A percentile compares a stretch with the other conserved stretches of the same genome.
phyloP scores from a whole-genome alignment of 2,329 filamentous ascomycete species.

The Leptographium wingfieldii region DNA sequence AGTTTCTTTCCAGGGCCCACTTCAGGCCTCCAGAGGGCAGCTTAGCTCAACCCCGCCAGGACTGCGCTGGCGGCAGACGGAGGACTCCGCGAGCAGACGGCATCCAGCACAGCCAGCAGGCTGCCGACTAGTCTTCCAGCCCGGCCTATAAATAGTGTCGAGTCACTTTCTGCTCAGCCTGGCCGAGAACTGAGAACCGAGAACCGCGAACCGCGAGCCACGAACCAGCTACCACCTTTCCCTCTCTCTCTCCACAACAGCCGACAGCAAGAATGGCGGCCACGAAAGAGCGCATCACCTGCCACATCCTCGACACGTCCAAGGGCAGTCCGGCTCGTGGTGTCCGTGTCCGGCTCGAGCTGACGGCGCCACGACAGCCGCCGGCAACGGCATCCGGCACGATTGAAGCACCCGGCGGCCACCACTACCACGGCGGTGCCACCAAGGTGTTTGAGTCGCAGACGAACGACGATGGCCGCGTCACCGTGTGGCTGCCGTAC shows the following conservation, averaged over 20 bases:
- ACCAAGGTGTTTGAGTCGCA: conserved; percentile 47
- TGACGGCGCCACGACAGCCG: conserved; percentile 17
- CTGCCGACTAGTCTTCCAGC: not conserved
- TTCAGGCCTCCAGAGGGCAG: not conserved
- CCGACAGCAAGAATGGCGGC: not conserved
- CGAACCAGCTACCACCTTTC: not conserved
- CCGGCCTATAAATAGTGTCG: not conserved
- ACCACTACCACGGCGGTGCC: conserved; percentile 20
- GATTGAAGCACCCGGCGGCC: conserved; percentile 8
- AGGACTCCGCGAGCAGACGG: not conserved
- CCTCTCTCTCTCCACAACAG: not conserved
- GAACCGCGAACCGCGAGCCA: too few species aligned
- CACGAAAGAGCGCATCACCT: conserved; percentile 61
- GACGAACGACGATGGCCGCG: conserved; percentile 66
- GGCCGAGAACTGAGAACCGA: too few species aligned
- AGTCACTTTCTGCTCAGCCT: too few species aligned
- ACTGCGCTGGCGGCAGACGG: not conserved
- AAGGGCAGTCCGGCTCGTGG: conserved; percentile 53
- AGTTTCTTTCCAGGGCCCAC: not conserved
- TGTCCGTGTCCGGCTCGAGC: conserved; percentile 54
- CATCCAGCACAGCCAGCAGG: not conserved
- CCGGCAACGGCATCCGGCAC: conserved; percentile 16
- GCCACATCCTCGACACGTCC: conserved; percentile 77
- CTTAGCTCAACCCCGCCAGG: not conserved
- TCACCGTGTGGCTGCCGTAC: conserved; percentile 55